These are phyloP conservation scores for Arctium minus DNA, from an alignment of 129 eudicot species.

Conservation along the genomic window DNA sequence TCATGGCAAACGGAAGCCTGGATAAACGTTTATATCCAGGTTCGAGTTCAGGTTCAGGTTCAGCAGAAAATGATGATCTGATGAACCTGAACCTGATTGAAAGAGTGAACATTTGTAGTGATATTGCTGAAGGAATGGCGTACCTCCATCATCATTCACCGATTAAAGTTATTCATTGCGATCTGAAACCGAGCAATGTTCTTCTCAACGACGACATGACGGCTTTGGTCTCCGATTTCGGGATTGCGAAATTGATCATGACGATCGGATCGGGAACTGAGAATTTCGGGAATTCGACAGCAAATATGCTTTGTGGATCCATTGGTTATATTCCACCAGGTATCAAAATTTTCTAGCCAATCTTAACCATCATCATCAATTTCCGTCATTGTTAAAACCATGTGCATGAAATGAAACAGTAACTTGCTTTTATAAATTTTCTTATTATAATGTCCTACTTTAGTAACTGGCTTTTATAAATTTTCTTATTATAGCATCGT, in stretches of 20 bases:
- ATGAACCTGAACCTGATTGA: constrained; percentile 31
- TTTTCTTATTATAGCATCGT: too few relatives aligned
- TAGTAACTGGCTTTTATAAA: too few relatives aligned
- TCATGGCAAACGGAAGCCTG: constrained; percentile 64
- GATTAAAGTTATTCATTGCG: constrained; percentile 59
- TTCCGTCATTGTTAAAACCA: background rate
- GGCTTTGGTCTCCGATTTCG: constrained; percentile 65
- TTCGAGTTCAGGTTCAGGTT: constrained; percentile 20
- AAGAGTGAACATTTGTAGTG: constrained; percentile 58
- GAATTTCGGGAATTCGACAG: constrained; percentile 46
- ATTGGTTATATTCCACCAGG: constrained; percentile 74
- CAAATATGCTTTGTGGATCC: constrained; percentile 53
- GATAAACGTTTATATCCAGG: constrained; percentile 44
- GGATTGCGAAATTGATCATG: constrained; percentile 53
- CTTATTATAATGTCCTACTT: too few relatives aligned
- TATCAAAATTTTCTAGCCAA: background rate
- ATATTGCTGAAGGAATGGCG: constrained; percentile 70
- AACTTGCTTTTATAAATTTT: too few relatives aligned
- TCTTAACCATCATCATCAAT: background rate
- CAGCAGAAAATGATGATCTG: constrained; percentile 11
- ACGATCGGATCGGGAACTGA: constrained; percentile 38
- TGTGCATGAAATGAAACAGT: too few relatives aligned
- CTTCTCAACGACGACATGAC: constrained; percentile 60
- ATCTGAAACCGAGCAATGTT: constrained; percentile 67
- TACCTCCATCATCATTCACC: constrained; percentile 67